These are phyloP conservation scores for Phytophthora ohioensis DNA, from an alignment of 352 stramenopile species.

Conservation along the genomic window DNA sequence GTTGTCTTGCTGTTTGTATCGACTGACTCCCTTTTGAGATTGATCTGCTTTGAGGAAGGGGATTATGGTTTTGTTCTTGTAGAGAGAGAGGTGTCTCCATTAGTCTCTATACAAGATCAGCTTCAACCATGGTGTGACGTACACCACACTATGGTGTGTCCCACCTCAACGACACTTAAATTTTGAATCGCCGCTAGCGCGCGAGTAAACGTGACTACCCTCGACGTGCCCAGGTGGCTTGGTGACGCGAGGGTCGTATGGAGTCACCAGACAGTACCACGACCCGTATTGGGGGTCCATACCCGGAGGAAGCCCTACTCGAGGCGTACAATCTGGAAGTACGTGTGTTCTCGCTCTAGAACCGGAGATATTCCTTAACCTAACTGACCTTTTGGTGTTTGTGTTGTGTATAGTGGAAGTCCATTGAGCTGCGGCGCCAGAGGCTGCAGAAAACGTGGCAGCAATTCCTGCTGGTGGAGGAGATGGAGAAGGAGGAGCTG, in stretches of 20 bases:
- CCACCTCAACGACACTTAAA: slow-evolving; percentile 18
- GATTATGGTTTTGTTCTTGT: slow-evolving; percentile 24
- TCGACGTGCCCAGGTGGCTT: slow-evolving; percentile 2
- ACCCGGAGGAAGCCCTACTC: slow-evolving; percentile 64
- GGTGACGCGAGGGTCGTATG: slow-evolving; percentile 25
- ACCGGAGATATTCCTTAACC: neutral
- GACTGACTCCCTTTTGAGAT: slow-evolving; percentile 37
- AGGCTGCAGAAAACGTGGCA: slow-evolving; percentile 67
- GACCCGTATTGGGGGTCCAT: slow-evolving; percentile 17
- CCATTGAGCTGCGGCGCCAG: slow-evolving; percentile 64
- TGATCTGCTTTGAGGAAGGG: slow-evolving; percentile 22
- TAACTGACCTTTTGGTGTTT: slow-evolving; percentile 4
- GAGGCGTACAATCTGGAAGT: slow-evolving; percentile 75
- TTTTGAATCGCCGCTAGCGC: slow-evolving; percentile 19
- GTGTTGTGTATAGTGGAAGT: slow-evolving; percentile 55
- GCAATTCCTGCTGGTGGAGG: slow-evolving; percentile 55
- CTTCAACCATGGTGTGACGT: slow-evolving; percentile 42
- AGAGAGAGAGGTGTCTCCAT: slow-evolving; percentile 27
- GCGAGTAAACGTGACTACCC: slow-evolving; percentile 2
- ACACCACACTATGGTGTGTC: slow-evolving; percentile 12
- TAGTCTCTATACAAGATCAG: slow-evolving; percentile 51
- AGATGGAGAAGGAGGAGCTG: slow-evolving; percentile 63
- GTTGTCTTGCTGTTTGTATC: slow-evolving; percentile 36
- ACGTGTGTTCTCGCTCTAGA: neutral
- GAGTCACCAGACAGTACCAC: slow-evolving; percentile 32